Evolutionary conservation across 306 rosid genomes (phyloP).

Genomic region (Medicago truncatula): DNA sequence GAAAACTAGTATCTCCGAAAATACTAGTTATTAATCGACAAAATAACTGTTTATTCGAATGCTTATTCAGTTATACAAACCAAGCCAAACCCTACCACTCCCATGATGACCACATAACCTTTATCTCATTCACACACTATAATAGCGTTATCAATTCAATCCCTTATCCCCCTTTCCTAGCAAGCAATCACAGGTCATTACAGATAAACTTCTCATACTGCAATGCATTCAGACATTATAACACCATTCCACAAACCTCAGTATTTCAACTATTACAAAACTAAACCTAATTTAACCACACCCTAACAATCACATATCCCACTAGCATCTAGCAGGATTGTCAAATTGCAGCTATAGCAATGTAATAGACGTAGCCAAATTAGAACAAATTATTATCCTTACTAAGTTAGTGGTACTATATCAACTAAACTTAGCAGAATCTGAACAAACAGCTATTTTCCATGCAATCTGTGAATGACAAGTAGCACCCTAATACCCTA

Average conservation of each 20-base stretch:
- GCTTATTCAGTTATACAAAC: background rate
- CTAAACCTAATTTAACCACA: slow-evolving; percentile 5
- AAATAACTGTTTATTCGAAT: slow-evolving; percentile 2
- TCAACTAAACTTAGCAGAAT: background rate
- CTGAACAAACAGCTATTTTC: background rate
- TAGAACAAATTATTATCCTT: no score
- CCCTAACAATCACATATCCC: background rate
- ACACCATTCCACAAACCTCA: background rate
- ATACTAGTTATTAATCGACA: background rate
- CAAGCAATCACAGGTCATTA: slow-evolving; percentile 13
- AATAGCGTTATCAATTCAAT: background rate
- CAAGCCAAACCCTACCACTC: background rate
- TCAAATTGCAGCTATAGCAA: background rate
- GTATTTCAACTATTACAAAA: background rate
- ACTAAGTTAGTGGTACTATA: no score
- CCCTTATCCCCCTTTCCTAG: background rate
- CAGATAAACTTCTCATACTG: background rate
- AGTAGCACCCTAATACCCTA: background rate
- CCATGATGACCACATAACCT: no score
- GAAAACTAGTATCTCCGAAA: background rate
- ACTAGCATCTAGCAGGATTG: background rate
- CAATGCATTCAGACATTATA: background rate
- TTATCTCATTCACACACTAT: slow-evolving; percentile 16
- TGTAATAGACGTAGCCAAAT: no score
- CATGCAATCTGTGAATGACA: background rate